A percentile compares a stretch with the other conserved stretches of the same genome.
Conservation (phyloP, 176 grass and related monocot species). For the Melocanna baccifera region DNA sequence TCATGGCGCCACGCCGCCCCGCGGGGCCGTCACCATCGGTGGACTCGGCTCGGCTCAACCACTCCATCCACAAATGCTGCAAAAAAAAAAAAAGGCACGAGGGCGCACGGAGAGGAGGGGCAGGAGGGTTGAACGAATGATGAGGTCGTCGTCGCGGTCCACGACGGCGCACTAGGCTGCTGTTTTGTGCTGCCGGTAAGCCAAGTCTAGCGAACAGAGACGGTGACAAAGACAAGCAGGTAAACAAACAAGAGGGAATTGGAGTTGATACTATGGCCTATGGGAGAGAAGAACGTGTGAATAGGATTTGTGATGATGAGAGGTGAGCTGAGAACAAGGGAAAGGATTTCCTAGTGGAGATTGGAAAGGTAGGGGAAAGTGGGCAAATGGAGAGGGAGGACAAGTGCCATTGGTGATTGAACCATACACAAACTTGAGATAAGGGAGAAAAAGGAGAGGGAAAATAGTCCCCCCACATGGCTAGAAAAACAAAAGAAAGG, state of each 20-base stretch:
- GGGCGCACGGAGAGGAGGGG: not conserved
- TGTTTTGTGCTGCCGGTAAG: not conserved
- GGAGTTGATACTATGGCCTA: not conserved
- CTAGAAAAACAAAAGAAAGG: not conserved
- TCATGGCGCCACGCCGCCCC: conserved; percentile 29
- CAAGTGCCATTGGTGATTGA: not conserved
- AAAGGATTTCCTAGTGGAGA: conserved; percentile 25
- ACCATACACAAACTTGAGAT: not conserved
- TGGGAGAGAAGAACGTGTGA: conserved; percentile 4
- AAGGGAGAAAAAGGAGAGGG: not conserved
- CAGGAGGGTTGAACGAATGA: not conserved
- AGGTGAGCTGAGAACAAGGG: not conserved
- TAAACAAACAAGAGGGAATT: not conserved
- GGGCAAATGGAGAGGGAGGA: conserved; percentile 19
- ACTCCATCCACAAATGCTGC: conserved; percentile 54
- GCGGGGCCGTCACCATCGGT: conserved; percentile 52
- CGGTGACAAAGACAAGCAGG: conserved; percentile 16
- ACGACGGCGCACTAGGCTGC: conserved; percentile 28
- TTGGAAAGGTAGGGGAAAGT: not conserved
- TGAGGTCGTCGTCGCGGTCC: conserved; percentile 26
- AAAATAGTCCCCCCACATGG: conserved; percentile 10
- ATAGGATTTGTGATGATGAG: conserved; percentile 24
- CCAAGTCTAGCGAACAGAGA: conserved; percentile 15
- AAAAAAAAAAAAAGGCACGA: conserved; percentile 29
- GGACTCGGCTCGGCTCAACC: conserved; percentile 48